Conservation (phyloP, 768 basidiomycete genomes). For the Suillus variegatus region DNA sequence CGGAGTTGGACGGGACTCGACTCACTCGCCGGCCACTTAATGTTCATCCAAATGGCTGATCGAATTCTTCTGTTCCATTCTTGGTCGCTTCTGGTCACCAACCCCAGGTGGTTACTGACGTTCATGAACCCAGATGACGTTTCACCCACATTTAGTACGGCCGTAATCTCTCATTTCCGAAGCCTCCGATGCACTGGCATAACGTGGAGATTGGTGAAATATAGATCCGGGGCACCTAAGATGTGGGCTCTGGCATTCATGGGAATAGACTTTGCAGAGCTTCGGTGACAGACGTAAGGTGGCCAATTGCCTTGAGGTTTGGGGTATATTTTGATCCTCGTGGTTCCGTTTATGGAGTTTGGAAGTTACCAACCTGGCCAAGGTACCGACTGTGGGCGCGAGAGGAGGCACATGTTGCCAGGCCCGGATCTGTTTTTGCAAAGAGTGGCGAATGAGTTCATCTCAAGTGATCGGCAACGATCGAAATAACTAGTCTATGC, state of each 20-base stretch:
- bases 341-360: background rate
- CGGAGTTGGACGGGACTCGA: background rate
- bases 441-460: background rate
- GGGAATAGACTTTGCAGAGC: background rate
- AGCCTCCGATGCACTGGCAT: background rate
- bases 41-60: background rate
- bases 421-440: background rate
- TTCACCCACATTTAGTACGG: background rate
- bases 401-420: too few species aligned
- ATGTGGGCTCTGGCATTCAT: background rate
- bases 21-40: background rate
- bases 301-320: background rate
- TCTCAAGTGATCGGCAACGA: background rate
- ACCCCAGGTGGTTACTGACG: background rate
- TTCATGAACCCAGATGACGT: background rate
- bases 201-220: background rate
- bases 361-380: background rate
- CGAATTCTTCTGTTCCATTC: background rate
- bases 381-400: background rate
- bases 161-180: background rate
- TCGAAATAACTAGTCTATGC: background rate
- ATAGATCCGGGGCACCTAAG: background rate
- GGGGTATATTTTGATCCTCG: background rate
- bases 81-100: background rate
- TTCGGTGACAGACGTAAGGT: background rate